Evolutionary conservation across 2,329 filamentous ascomycete genomes (phyloP).

Genomic region (Lachnum nothofagi): DNA sequence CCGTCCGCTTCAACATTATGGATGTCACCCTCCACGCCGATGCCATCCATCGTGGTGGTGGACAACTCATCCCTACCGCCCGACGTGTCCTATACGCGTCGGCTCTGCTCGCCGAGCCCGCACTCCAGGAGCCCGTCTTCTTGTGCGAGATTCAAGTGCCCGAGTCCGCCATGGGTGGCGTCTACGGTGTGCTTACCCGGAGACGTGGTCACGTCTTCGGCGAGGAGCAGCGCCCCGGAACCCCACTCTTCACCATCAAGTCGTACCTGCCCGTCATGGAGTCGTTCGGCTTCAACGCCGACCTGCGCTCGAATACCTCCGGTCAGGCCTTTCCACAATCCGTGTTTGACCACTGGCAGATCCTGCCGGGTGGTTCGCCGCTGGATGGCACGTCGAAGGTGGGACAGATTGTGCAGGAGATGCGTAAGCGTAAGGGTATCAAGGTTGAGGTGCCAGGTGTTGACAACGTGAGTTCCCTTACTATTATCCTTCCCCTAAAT

Average conservation of each 20-base stretch:
- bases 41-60: slow-evolving; percentile 99
- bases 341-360: slow-evolving; percentile 98
- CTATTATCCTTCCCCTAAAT: too few relatives aligned
- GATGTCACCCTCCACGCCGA: slow-evolving; percentile 99
- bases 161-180: slow-evolving; percentile 98
- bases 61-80: slow-evolving; percentile 95
- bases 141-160: slow-evolving; percentile 98
- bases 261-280: slow-evolving; percentile 94
- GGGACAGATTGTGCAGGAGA: slow-evolving; percentile 75
- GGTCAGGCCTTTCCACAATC: slow-evolving; percentile 99
- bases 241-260: slow-evolving; percentile 99
- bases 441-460: slow-evolving; percentile 90
- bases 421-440: slow-evolving; percentile 99
- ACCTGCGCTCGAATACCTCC: slow-evolving; percentile 87
- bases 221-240: slow-evolving; percentile 97
- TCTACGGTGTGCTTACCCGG: slow-evolving; percentile 97
- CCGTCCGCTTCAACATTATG: slow-evolving; percentile 96
- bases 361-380: slow-evolving; percentile 87
- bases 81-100: slow-evolving; percentile 97
- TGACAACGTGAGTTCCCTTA: slow-evolving; percentile 74
- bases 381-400: slow-evolving; percentile 78
- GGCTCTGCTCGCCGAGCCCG: slow-evolving; percentile 82
- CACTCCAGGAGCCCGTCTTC: slow-evolving; percentile 95
- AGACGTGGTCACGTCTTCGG: slow-evolving; percentile 98
- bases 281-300: slow-evolving; percentile 98